These are phyloP conservation scores for Fusarium camptoceras DNA, from an alignment of 2,329 filamentous ascomycete species.

Conservation along the genomic window DNA sequence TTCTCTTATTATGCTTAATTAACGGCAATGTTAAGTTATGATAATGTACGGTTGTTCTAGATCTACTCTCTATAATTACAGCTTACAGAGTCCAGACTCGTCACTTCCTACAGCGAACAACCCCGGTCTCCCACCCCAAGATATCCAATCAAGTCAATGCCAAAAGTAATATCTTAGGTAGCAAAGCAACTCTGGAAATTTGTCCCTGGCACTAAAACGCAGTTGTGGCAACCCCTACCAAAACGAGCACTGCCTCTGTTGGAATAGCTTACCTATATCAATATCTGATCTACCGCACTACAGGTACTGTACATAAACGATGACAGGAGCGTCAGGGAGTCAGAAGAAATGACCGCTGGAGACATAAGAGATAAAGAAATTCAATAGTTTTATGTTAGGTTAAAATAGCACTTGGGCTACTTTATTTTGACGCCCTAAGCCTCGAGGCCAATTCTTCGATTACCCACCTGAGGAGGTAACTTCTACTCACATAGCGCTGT, in stretches of 20 bases:
- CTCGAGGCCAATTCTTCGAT: too few species aligned
- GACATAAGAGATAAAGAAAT: too few species aligned
- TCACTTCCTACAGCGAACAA: background rate
- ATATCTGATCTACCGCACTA: constrained; percentile 3
- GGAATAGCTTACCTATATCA: constrained; percentile 16
- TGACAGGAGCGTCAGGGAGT: too few species aligned
- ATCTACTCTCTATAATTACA: background rate
- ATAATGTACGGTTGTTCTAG: background rate
- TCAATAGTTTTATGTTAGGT: too few species aligned
- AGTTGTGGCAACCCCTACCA: constrained; percentile 26
- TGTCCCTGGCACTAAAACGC: constrained; percentile 35
- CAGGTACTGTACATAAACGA: constrained; percentile 6
- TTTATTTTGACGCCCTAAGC: too few species aligned
- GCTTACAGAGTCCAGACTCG: background rate
- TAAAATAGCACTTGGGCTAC: too few species aligned
- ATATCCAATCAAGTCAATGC: constrained; percentile 5
- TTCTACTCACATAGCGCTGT: background rate
- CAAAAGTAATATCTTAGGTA: constrained; percentile 6
- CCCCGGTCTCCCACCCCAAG: background rate
- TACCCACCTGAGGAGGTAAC: too few species aligned
- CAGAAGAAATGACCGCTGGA: too few species aligned
- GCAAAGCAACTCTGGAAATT: constrained; percentile 14
- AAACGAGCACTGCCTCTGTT: constrained; percentile 32
- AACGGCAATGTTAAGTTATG: background rate
- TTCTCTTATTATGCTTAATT: constrained; percentile 15